Evolutionary conservation across 441 rosid species (phyloP).

Genomic region (Jatropha multifida): DNA sequence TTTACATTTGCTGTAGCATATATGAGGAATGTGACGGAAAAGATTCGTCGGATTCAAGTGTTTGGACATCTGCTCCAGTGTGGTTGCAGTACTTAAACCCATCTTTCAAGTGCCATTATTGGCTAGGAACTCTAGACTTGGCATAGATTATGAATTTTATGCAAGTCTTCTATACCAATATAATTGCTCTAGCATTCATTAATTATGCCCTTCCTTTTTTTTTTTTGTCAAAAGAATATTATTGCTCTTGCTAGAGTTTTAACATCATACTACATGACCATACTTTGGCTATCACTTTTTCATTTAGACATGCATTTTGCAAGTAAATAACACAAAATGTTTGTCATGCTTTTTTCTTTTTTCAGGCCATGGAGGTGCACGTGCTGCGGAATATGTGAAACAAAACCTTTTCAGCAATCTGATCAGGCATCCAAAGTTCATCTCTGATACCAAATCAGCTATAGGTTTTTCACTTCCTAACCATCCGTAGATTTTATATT

Average conservation of each 20-base stretch:
- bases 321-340: slow-evolving; percentile 11
- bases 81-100: slow-evolving; percentile 28
- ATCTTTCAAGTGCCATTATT: slow-evolving; percentile 20
- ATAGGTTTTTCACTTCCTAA: slow-evolving; percentile 54
- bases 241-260: slow-evolving; percentile 6
- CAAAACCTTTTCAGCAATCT: slow-evolving; percentile 92
- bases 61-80: slow-evolving; percentile 23
- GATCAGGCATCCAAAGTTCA: slow-evolving; percentile 94
- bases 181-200: slow-evolving; percentile 5
- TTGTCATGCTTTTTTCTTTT: slow-evolving; percentile 12
- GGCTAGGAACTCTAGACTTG: slow-evolving; percentile 23
- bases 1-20: slow-evolving; percentile 6
- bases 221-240: neutral
- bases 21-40: slow-evolving; percentile 21
- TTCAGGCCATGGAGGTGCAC: slow-evolving; percentile 99
- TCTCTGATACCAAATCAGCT: slow-evolving; percentile 87
- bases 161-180: slow-evolving; percentile 11
- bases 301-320: neutral
- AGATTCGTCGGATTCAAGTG: slow-evolving; percentile 27
- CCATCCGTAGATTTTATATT: neutral
- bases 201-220: neutral
- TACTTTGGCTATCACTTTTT: neutral
- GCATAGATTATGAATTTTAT: slow-evolving; percentile 20
- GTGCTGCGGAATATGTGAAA: slow-evolving; percentile 99
- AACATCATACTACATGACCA: neutral